Conservation (phyloP, 1,284 basidiomycete species). For the Paramarasmius palmivorus region DNA sequence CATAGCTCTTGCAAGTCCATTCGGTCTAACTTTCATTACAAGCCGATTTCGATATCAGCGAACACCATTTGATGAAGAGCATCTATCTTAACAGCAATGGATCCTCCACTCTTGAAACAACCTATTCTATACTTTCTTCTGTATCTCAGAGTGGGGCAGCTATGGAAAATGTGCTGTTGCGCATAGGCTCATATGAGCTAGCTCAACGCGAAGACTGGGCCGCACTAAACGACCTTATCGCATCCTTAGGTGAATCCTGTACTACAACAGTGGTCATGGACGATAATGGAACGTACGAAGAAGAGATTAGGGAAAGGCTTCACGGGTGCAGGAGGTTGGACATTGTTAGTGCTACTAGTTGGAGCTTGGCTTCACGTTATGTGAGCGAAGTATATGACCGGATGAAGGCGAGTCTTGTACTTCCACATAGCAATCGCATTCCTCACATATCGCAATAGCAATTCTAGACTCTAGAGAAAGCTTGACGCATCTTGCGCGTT, state of each 20-base stretch:
- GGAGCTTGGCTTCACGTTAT: neutral
- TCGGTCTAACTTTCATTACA: neutral
- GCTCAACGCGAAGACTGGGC: slow-evolving; percentile 6
- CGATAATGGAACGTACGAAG: neutral
- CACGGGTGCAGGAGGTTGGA: slow-evolving; percentile 1
- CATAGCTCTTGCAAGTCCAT: too few relatives aligned
- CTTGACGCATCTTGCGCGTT: too few relatives aligned
- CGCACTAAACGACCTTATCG: neutral
- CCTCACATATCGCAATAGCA: neutral
- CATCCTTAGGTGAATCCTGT: neutral
- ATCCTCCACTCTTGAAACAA: neutral
- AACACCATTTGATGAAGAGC: slow-evolving; percentile 3
- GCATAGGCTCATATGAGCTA: slow-evolving; percentile 5
- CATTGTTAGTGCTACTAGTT: neutral
- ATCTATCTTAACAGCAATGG: slow-evolving; percentile 8
- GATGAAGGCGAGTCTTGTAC: slow-evolving; percentile 5
- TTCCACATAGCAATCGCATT: too few relatives aligned
- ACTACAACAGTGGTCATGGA: neutral
- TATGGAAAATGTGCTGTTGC: slow-evolving; percentile 3
- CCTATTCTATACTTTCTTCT: slow-evolving; percentile 4
- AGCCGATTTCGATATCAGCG: slow-evolving; percentile 8
- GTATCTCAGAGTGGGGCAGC: neutral
- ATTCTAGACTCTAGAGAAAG: too few relatives aligned
- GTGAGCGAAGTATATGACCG: slow-evolving; percentile 9
- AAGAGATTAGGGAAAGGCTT: slow-evolving; percentile 1